phyloP scores from a whole-genome alignment of 2,329 filamentous ascomycete genomes.

The Chalara sp. region DNA sequence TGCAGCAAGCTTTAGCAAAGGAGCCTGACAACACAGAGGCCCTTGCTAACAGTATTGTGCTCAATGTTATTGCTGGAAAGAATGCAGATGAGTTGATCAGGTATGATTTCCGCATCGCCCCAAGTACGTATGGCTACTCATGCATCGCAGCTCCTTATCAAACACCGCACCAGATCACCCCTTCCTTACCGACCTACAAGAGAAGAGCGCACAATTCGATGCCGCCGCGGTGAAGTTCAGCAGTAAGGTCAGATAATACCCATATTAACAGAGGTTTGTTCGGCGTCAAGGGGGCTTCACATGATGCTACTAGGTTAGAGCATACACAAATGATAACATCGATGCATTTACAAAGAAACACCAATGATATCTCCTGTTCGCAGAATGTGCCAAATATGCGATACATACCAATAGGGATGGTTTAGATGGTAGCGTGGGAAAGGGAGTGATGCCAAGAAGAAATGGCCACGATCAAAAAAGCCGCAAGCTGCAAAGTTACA shows the following conservation, averaged over 20 bases:
- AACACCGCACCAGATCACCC: constrained; percentile 60
- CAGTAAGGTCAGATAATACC: constrained; percentile 57
- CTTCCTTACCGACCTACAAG: constrained; percentile 66
- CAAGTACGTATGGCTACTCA: constrained; percentile 2
- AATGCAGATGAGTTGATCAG: constrained; percentile 53
- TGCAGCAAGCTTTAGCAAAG: constrained; percentile 73
- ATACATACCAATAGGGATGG: no score
- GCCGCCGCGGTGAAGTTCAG: constrained; percentile 80
- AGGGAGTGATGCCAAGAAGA: no score
- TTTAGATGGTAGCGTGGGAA: no score
- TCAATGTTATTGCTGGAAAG: constrained; percentile 72
- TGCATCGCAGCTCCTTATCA: constrained; percentile 41
- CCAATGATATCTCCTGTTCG: no score
- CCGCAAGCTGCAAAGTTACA: no score
- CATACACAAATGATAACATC: no score
- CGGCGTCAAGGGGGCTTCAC: constrained; percentile 14
- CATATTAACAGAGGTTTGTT: no score
- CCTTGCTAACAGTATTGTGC: constrained; percentile 75
- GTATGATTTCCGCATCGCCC: constrained; percentile 38
- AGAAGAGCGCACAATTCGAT: constrained; percentile 86
- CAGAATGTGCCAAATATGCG: no score
- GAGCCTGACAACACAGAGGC: constrained; percentile 66
- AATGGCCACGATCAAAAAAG: no score
- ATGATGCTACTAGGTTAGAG: constrained; percentile 2
- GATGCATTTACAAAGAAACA: no score